Percentiles rank a stretch among this genome's conserved stretches.
Conservation (phyloP, 208 protist genomes). For the Crithidia thermophila region DNA sequence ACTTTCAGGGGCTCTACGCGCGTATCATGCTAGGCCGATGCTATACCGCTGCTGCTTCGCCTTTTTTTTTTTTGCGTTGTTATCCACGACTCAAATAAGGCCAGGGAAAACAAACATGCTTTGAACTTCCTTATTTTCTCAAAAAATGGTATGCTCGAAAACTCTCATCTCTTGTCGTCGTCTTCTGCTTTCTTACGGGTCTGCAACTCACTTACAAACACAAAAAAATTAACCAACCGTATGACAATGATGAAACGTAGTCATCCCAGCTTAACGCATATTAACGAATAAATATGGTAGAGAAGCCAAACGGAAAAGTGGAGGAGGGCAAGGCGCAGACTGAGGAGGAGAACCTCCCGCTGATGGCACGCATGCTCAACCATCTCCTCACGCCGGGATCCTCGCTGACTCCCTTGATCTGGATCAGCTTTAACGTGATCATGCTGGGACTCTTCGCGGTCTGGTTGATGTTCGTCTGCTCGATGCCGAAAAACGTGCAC, state of each 20-base stretch:
- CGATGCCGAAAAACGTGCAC: constrained; percentile 81
- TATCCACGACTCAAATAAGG: no score
- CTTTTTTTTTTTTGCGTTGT: no score
- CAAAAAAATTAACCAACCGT: no score
- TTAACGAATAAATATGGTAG: background rate
- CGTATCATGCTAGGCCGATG: no score
- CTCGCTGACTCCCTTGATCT: constrained; percentile 76
- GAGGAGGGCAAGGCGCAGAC: constrained; percentile 5
- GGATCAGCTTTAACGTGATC: constrained; percentile 84
- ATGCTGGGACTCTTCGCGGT: constrained; percentile 69
- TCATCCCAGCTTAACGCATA: background rate
- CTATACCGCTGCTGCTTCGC: no score
- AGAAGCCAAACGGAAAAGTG: background rate
- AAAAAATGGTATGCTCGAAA: no score
- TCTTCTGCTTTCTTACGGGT: no score
- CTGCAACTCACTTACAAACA: no score
- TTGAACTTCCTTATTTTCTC: background rate
- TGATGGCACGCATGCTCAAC: constrained; percentile 74
- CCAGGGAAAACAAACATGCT: background rate
- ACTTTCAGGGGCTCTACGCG: no score
- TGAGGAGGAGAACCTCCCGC: constrained; percentile 51
- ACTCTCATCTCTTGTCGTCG: no score
- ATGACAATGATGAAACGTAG: no score
- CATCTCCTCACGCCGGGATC: constrained; percentile 90
- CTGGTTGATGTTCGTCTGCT: constrained; percentile 78